These are phyloP conservation scores for Mallotus nudiflorus DNA, from an alignment of 345 rosid genomes.

Conservation along the genomic window DNA sequence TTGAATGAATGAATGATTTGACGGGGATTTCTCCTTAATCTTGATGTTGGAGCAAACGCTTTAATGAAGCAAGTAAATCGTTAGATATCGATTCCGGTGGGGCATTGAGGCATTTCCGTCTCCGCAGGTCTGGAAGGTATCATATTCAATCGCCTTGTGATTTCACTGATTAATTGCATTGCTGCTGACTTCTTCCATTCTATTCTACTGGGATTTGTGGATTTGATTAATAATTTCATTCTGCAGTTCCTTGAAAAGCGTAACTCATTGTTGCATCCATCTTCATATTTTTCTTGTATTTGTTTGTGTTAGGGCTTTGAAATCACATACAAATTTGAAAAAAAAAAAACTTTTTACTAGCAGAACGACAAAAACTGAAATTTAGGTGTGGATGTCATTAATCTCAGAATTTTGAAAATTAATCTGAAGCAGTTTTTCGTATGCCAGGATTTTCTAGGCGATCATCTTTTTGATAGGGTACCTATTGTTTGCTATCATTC, in stretches of 20 bases:
- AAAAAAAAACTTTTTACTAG: conserved; percentile 7
- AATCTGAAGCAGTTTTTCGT: conserved; percentile 6
- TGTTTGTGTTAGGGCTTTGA: neutral
- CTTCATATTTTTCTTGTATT: neutral
- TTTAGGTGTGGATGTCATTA: too few relatives aligned
- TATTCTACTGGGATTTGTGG: neutral
- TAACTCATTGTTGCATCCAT: neutral
- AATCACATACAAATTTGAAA: neutral
- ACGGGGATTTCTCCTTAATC: too few relatives aligned
- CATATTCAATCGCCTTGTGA: too few relatives aligned
- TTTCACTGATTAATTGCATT: neutral
- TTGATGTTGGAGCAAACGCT: too few relatives aligned
- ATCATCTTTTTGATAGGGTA: too few relatives aligned
- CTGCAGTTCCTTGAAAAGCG: neutral
- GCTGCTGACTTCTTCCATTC: neutral
- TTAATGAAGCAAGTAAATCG: too few relatives aligned
- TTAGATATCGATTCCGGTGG: too few relatives aligned
- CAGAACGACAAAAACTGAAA: neutral
- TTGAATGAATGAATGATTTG: too few relatives aligned
- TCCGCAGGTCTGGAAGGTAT: too few relatives aligned
- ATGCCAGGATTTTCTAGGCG: conserved; percentile 20
- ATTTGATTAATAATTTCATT: neutral
- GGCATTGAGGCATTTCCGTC: too few relatives aligned
- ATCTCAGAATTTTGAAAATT: conserved; percentile 13
- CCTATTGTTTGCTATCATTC: conserved; percentile 27